Percentiles rank a stretch among this genome's conserved stretches.
Evolutionary conservation across 2,329 filamentous ascomycete species (phyloP).

Genomic region (Botrytis aclada): DNA sequence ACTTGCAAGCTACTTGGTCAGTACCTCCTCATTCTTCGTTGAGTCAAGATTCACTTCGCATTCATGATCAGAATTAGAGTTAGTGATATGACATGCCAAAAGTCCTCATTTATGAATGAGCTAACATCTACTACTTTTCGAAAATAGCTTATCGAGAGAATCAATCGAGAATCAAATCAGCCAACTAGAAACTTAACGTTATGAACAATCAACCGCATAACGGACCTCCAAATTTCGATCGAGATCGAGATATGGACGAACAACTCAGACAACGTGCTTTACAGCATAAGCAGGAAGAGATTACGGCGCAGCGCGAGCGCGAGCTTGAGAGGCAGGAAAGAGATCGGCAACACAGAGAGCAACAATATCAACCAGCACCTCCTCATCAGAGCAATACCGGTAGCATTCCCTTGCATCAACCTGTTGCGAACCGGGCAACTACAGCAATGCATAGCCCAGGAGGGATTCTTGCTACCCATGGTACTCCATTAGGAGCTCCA

Average conservation of each 20-base stretch:
- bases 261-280: slow-evolving; percentile 54
- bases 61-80: neutral
- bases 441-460: slow-evolving; percentile 89
- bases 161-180: neutral
- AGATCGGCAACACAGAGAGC: slow-evolving; percentile 60
- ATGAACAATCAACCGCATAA: slow-evolving; percentile 37
- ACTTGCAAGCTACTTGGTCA: slow-evolving; percentile 17
- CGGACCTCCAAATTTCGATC: slow-evolving; percentile 34
- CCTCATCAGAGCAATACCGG: slow-evolving; percentile 84
- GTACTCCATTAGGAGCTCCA: slow-evolving; percentile 45
- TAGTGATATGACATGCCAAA: neutral
- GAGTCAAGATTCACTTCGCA: neutral
- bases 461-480: slow-evolving; percentile 75
- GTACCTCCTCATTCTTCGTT: neutral
- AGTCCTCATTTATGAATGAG: neutral
- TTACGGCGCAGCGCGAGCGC: slow-evolving; percentile 49
- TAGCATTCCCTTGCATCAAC: slow-evolving; percentile 90
- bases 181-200: neutral
- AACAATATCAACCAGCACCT: slow-evolving; percentile 60
- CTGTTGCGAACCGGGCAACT: slow-evolving; percentile 76
- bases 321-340: slow-evolving; percentile 49
- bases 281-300: slow-evolving; percentile 50
- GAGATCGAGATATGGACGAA: slow-evolving; percentile 48
- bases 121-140: neutral
- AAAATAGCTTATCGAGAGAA: neutral